Evolutionary conservation across 164 flowering plant species (phyloP).

Genomic region (Vitis vinifera): ASM3070453v1 NC_081812.1:15355501-15356000

Average conservation of each 20-base stretch:
- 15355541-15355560: constrained; percentile 94
- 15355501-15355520: constrained; percentile 97
- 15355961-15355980: constrained; percentile 84
- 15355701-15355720: constrained; percentile 88
- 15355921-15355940: constrained; percentile 95
- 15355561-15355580: constrained; percentile 93
- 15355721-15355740: constrained; percentile 90
- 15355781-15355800: constrained; percentile 95
- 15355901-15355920: constrained; percentile 85
- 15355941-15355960: constrained; percentile 80
- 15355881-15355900: constrained; percentile 65
- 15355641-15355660: constrained; percentile 83
- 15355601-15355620: constrained; percentile 99
- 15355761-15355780: constrained; percentile 94
- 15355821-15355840: constrained; percentile 77
- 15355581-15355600: constrained; percentile 97
- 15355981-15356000: constrained; percentile 81
- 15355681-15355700: constrained; percentile 89
- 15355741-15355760: constrained; percentile 88
- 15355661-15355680: constrained; percentile 94
- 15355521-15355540: constrained; percentile 80
- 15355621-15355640: constrained; percentile 90
- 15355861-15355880: constrained; percentile 77
- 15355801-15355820: constrained; percentile 71
- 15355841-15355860: constrained; percentile 76